These are phyloP conservation scores for Strobilomyces confusus DNA, from an alignment of 768 basidiomycete genomes.

Conservation along the genomic window DNA sequence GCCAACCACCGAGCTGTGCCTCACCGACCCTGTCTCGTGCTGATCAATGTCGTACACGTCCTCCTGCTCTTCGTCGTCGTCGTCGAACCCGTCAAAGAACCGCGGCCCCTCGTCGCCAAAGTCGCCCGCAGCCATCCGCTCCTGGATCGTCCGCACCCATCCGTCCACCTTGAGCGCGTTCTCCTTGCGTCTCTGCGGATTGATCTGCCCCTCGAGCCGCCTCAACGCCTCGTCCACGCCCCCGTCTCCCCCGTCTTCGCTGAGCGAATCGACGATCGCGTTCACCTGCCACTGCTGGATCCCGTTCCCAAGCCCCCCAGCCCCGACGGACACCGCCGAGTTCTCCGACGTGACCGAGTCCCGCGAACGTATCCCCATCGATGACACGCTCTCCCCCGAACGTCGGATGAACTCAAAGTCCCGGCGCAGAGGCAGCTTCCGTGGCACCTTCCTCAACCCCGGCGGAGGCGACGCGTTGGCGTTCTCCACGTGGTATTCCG, in stretches of 20 bases:
- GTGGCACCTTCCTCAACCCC: conserved; percentile 50
- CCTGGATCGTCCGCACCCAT: conserved; percentile 73
- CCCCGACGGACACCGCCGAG: conserved; percentile 35
- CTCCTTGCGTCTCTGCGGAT: conserved; percentile 62
- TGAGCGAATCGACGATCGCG: conserved; percentile 68
- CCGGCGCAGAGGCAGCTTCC: conserved; percentile 66
- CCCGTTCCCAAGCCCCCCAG: conserved; percentile 32
- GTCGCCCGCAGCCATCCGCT: conserved; percentile 60
- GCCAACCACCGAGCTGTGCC: conserved; percentile 4
- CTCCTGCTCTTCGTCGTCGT: conserved; percentile 34
- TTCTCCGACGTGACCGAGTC: conserved; percentile 53
- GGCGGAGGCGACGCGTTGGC: conserved; percentile 39
- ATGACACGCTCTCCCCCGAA: conserved; percentile 70
- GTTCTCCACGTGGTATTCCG: conserved; percentile 40
- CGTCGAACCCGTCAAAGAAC: conserved; percentile 47
- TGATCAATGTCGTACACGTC: conserved; percentile 32
- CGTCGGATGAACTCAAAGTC: conserved; percentile 78
- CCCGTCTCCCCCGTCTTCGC: conserved; percentile 70
- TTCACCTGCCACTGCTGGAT: conserved; percentile 85
- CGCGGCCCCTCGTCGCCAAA: conserved; percentile 60
- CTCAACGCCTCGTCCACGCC: conserved; percentile 81
- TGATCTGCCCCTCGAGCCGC: conserved; percentile 83
- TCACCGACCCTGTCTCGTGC: conserved; percentile 29
- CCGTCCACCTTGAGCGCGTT: conserved; percentile 76
- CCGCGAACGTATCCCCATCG: conserved; percentile 68